Base-by-base conservation (phyloP, 2,329 filamentous ascomycete species). In the Emydomyces testavorans region DNA sequence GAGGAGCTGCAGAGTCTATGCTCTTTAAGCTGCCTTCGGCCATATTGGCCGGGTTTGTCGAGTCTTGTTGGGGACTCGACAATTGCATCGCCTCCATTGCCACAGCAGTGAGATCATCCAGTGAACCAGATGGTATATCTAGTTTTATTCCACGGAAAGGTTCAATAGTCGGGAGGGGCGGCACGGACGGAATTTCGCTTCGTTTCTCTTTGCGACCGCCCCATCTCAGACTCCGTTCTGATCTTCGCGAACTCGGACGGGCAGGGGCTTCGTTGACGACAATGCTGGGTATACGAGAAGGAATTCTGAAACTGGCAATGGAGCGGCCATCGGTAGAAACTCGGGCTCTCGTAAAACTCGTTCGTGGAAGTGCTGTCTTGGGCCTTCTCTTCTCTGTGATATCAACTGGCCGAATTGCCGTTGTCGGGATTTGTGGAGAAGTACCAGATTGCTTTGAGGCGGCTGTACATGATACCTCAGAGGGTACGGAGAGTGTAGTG, bases 121-220 rank as follows among this genome's bases (percentile, higher is more conserved):
- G 68, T 47, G 65, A 68, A 29, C 68, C 69, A 2, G 69, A 72
- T 3, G 78, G 76, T 49, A 80, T 78, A 51, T 74, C 66, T 52
- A 77, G 68, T 32, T 73, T 68, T 35, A 79, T 71, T 34, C 69
- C 69, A 47, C 66, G 64, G 57, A 76, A 77, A 1, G 62, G 56
- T 4, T 39, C 41, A 15, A 52, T 29, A 15, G n/a, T 15, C 6
- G 51, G 51, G 4, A 52, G 35, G 55, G 60, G 57, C 20, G 60
- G 56, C 26, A 63, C 60, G 7, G 53, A 49, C 37, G 61, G 58
- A 37, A 56, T 56, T 58, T 65, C 43, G 54, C 48, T 50, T 35
- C 35, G 31, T 18, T 32, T 36, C 13, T 32, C 44, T 57, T 61
- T 50, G 58, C 66, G 39, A 54, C 49, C 49, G 55, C 58, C 61